Base-by-base conservation (phyloP, 495 filamentous ascomycete genomes). In the Cenococcum geophilum region DNA sequence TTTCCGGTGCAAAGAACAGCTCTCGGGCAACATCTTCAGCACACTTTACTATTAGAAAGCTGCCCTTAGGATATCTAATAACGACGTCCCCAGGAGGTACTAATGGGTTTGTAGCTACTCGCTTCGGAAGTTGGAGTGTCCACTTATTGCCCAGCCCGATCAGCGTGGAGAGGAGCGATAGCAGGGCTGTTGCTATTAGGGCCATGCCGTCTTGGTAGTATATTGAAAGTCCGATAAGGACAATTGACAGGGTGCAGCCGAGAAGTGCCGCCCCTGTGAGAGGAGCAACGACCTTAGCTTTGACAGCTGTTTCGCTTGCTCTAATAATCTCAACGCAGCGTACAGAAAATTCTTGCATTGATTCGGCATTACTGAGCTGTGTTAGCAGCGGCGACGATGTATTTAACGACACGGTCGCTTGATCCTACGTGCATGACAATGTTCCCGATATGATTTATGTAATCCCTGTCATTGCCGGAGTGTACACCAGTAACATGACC, bases 141-240 rank as follows among this genome's bases (percentile, higher is more conserved):
- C 74, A 79, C 36, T 72, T 75, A 60, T 76, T 76, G n/a, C 69
- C 73, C 37, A 74, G 27, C 47, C 77, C 76, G 50, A 76, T 71
- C 8, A 79, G 55, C 4, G 70, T 75, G 22, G 76, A 75, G 14
- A 79, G 72, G 37, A 75, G 58, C 35, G 75, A 76, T 10, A 79
- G 75, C 8, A 74, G 63, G 12, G 76, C 34, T 16, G 71, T 76
- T 23, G 77, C 74, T 1, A 77, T 20, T 6, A 76, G 45, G 36
- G 75, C 77, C 56, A 77, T 74, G 57, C 76, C 77, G 61, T 79
- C 77, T 1, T 69, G 53, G 2, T 48, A 55, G 25, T 56, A 55
- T 43, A 77, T 69, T 18, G 75, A 73, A 8, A 76, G 63, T 14
- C 40, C 67, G 21, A 79, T 59, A 18, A 78, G 67, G 27, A 71